Percentiles rank a stretch among this genome's conserved stretches.
Conservation (phyloP, 306 rosid species). For the Luffa acutangula region DNA sequence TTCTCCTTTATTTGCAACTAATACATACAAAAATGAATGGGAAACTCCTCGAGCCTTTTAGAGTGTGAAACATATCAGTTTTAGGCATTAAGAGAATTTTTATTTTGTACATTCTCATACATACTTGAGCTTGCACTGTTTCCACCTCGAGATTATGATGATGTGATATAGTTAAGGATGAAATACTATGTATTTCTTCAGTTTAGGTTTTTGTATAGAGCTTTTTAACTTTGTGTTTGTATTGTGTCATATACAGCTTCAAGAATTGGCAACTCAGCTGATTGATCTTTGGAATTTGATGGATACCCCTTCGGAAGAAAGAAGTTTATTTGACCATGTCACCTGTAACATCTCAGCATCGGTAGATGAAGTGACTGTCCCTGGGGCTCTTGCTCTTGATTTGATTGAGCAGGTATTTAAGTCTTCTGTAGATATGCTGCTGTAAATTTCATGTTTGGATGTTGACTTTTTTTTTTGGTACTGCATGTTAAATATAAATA, state of each 20-base stretch:
- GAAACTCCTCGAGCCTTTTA: neutral
- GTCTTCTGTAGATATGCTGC: neutral
- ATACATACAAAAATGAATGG: neutral
- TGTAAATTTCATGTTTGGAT: neutral
- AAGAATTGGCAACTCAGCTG: constrained; percentile 82
- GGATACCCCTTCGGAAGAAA: constrained; percentile 88
- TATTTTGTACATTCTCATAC: neutral
- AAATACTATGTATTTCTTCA: neutral
- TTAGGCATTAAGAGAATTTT: neutral
- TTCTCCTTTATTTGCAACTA: neutral
- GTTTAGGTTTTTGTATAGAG: neutral
- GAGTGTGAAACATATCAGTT: neutral
- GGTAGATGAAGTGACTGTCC: constrained; percentile 93
- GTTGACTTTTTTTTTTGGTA: constrained; percentile 5
- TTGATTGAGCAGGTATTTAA: constrained; percentile 15
- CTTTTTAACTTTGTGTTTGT: neutral
- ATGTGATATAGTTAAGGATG: neutral
- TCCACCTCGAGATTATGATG: neutral
- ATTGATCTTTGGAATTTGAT: constrained; percentile 94
- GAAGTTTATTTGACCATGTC: constrained; percentile 84
- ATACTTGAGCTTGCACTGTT: neutral
- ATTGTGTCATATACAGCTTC: constrained; percentile 49
- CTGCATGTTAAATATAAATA: neutral
- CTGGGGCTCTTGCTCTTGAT: constrained; percentile 95
- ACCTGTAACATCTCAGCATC: constrained; percentile 93